Evolutionary conservation across 148 eudicot genomes (phyloP), one percentile per base, ranked within the genome.

Genomic region (Rhododendron mucronatum): DNA sequence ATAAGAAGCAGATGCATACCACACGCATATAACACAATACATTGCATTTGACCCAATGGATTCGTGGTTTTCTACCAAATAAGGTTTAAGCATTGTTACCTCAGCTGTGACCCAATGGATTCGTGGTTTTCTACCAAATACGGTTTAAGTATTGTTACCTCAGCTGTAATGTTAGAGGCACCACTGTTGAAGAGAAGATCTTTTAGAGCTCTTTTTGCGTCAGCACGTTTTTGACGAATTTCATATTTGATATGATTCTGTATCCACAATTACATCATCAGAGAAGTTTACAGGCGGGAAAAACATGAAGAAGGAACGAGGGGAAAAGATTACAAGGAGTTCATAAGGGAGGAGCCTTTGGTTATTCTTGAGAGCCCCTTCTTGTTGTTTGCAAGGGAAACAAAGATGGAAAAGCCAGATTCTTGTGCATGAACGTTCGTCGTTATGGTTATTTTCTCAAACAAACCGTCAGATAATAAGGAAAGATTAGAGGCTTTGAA

Each of bases 171-270:
- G 87, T 86, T 90, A 39, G 89, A 85, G 80, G 86, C 88, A 23
- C 90, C 90, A 61, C 87, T 87, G 30, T 87, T 84, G 87, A 76
- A 89, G 33, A 95, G 88, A 80, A 95, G 91, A 91, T 89, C 69
- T 78, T 89, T 91, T 82, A 96, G 89, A 61, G 96, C 99, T 87
- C 85, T 91, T 93, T 95, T 96, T 80, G 96, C 78, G 86, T 94
- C 98, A 82, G 96, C 92, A 12, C 98, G 99, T 91, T 93, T 94
- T 87, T 92, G 93, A 78, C 97, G 97, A 47, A 85, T 89, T 30
- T 51, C 88, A 88, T 85, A 95, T 90, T 88, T 93, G 84, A 92
- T 86, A 73, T 90, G 71, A 55, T 89, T 89, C 98, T 96, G 94
- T 76, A 92, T 45, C 88, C 48, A 82, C 78, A 83, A 79, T 53